Conservation (phyloP, 768 basidiomycete genomes). For the Lepiota venenata region DNA sequence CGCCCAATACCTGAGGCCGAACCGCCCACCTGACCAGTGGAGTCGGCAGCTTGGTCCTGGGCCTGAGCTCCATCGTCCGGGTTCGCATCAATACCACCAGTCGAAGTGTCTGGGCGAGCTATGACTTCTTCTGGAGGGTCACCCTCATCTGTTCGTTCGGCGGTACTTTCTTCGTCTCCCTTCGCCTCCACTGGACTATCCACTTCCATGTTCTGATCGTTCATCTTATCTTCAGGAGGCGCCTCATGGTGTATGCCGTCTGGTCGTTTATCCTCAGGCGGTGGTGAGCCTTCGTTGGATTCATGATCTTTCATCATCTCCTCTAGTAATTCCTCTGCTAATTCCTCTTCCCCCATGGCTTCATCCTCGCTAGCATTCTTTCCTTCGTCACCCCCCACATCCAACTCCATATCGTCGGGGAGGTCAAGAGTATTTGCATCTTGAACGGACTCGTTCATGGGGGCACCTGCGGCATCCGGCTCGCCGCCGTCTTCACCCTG, state of each 20-base stretch:
- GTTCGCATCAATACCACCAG: conserved; percentile 37
- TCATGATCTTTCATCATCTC: conserved; percentile 25
- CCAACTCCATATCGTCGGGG: conserved; percentile 81
- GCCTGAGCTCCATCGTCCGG: conserved; percentile 24
- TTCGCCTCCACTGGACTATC: conserved; percentile 22
- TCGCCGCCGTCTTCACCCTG: conserved; percentile 39
- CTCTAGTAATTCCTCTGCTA: conserved; percentile 47
- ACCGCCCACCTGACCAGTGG: conserved; percentile 22
- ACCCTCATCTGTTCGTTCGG: conserved; percentile 27
- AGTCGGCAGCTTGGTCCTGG: conserved; percentile 2
- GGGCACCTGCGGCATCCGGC: conserved; percentile 53
- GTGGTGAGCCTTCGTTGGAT: neutral
- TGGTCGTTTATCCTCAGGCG: conserved; percentile 76
- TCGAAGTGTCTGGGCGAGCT: conserved; percentile 40
- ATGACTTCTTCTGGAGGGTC: conserved; percentile 28
- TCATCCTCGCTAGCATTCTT: conserved; percentile 33
- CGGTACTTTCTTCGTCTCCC: conserved; percentile 28
- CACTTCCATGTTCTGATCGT: conserved; percentile 30
- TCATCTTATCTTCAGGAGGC: conserved; percentile 23
- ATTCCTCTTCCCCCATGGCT: conserved; percentile 74
- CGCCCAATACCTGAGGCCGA: conserved; percentile 7
- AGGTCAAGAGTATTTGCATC: conserved; percentile 85
- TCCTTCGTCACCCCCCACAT: conserved; percentile 27
- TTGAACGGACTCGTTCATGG: conserved; percentile 72
- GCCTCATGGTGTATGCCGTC: conserved; percentile 43